phyloP scores from a whole-genome alignment of 2,329 filamentous ascomycete species.

The Stagonosporopsis vannaccii region DNA sequence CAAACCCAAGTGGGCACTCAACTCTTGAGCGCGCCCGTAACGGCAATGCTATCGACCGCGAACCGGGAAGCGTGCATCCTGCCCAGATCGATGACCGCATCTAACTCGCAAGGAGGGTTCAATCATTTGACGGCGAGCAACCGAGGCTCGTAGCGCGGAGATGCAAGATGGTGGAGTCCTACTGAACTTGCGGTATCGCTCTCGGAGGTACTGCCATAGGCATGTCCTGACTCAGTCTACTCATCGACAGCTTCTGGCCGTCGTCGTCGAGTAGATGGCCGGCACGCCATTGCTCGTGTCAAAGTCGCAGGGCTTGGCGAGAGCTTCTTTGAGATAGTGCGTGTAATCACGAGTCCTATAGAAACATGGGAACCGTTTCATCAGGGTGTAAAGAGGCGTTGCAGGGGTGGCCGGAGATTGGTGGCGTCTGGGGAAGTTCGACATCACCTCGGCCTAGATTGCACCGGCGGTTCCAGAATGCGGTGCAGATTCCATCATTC shows the following conservation, averaged over 20 bases:
- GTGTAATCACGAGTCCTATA: background rate
- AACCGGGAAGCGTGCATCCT: background rate
- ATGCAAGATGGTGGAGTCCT: background rate
- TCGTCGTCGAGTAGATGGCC: background rate
- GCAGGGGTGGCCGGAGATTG: slow-evolving; percentile 14
- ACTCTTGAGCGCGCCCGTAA: background rate
- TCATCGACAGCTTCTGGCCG: background rate
- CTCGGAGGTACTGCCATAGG: background rate
- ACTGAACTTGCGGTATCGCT: background rate
- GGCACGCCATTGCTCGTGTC: background rate
- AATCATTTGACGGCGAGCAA: background rate
- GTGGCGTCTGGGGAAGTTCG: slow-evolving; percentile 17
- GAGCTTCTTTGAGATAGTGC: background rate
- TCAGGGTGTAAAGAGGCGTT: background rate
- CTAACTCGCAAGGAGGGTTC: no score
- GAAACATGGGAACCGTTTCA: slow-evolving; percentile 2
- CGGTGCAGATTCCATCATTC: slow-evolving; percentile 4
- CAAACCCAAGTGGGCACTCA: background rate
- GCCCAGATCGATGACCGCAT: background rate
- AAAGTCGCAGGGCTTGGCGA: background rate
- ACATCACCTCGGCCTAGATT: slow-evolving; percentile 10
- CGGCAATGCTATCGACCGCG: background rate
- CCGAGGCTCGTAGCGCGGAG: background rate
- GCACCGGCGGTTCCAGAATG: slow-evolving; percentile 7
- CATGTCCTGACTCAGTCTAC: background rate